Conservation (phyloP, 441 rosid species). For the Adansonia rubrostipa region DNA sequence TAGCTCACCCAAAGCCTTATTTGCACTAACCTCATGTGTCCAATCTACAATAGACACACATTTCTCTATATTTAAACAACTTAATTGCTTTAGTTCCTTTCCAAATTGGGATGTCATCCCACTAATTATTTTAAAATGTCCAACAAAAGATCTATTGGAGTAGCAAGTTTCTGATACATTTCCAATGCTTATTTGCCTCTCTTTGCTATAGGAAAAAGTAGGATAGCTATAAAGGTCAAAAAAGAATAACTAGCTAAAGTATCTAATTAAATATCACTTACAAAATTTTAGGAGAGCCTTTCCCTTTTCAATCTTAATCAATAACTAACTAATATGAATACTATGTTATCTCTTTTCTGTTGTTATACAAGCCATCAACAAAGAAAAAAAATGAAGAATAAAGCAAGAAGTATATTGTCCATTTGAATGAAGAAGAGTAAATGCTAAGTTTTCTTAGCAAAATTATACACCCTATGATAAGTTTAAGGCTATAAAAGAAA, state of each 20-base stretch:
- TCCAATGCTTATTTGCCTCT: constrained; percentile 93
- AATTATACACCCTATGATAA: background rate
- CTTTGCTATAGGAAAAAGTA: constrained; percentile 70
- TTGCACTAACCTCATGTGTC: too few relatives aligned
- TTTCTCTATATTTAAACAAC: too few relatives aligned
- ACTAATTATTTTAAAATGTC: too few relatives aligned
- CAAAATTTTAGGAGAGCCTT: background rate
- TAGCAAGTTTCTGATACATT: constrained; percentile 85
- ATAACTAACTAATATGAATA: background rate
- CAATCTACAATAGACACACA: too few relatives aligned
- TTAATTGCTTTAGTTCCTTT: too few relatives aligned
- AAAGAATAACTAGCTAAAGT: constrained; percentile 2
- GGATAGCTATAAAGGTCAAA: background rate
- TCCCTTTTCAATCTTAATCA: background rate
- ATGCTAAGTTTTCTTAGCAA: background rate
- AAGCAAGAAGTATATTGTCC: background rate
- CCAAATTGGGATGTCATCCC: too few relatives aligned
- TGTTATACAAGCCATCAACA: background rate
- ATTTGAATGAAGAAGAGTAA: background rate
- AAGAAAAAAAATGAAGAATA: background rate
- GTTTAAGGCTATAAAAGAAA: background rate
- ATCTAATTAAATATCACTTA: background rate
- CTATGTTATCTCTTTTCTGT: constrained; percentile 8
- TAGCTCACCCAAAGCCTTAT: too few relatives aligned
- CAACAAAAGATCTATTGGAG: constrained; percentile 61